Percentiles rank a stretch among this genome's conserved stretches.
Conservation (phyloP, 2,329 filamentous ascomycete species). For the Passalora sequoiae region DNA sequence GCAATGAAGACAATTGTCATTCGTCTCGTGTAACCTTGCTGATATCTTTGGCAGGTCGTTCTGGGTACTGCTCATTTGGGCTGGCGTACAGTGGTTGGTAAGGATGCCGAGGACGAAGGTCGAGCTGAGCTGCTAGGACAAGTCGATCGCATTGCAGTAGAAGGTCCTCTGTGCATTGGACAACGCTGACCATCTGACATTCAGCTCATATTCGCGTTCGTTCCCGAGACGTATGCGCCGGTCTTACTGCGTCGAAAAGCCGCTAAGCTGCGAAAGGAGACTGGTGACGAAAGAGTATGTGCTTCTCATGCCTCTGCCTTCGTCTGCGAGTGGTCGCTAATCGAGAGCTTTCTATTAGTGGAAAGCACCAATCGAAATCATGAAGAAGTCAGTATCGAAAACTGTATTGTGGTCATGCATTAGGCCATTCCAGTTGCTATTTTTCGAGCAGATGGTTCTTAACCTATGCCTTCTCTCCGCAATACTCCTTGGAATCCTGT, state of each 20-base stretch:
- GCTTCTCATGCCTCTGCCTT: not conserved
- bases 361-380: slow-evolving; percentile 70
- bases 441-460: slow-evolving; percentile 67
- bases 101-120: too few relatives aligned
- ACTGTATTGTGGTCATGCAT: slow-evolving; percentile 51
- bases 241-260: slow-evolving; percentile 71
- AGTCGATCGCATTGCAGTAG: too few relatives aligned
- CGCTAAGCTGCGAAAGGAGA: slow-evolving; percentile 62
- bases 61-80: slow-evolving; percentile 80
- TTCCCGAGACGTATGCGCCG: slow-evolving; percentile 66
- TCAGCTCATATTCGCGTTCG: slow-evolving; percentile 64
- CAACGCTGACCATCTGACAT: too few relatives aligned
- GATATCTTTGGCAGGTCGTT: slow-evolving; percentile 53
- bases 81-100: slow-evolving; percentile 56
- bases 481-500: slow-evolving; percentile 79
- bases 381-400: slow-evolving; percentile 59
- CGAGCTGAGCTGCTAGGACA: too few relatives aligned
- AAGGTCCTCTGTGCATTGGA: too few relatives aligned
- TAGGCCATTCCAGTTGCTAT: slow-evolving; percentile 69
- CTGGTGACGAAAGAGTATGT: slow-evolving; percentile 54
- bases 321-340: not conserved
- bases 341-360: slow-evolving; percentile 43
- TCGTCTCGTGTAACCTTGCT: not conserved
- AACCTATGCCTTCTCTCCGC: slow-evolving; percentile 77
- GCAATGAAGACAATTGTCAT: not conserved